Evolutionary conservation across 768 basidiomycete species (phyloP).

Genomic region (Tylopilus balloui): DNA sequence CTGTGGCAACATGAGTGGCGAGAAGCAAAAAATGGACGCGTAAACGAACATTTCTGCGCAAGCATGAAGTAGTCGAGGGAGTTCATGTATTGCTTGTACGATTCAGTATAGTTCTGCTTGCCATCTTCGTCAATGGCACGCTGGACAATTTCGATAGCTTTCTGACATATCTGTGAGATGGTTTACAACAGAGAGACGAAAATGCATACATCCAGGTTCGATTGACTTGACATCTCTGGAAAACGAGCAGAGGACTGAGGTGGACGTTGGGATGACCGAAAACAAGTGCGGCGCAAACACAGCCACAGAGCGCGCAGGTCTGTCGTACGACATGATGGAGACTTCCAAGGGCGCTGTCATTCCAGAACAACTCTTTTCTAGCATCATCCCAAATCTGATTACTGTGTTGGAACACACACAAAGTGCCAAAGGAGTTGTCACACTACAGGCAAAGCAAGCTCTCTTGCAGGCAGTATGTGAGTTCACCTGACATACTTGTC

Average conservation of each 20-base stretch:
- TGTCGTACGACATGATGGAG: slow-evolving; percentile 8
- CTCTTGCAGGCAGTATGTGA: slow-evolving; percentile 58
- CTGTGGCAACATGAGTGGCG: slow-evolving; percentile 15
- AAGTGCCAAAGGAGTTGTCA: slow-evolving; percentile 48
- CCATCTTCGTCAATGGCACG: slow-evolving; percentile 89
- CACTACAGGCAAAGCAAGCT: slow-evolving; percentile 58
- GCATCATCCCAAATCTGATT: slow-evolving; percentile 56
- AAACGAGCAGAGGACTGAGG: not conserved
- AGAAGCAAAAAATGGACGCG: not conserved
- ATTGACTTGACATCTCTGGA: slow-evolving; percentile 38
- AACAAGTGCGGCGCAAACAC: slow-evolving; percentile 1
- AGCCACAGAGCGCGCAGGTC: slow-evolving; percentile 13
- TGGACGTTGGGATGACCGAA: not conserved
- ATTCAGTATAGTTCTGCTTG: slow-evolving; percentile 90
- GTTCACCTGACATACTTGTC: not conserved
- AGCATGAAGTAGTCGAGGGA: slow-evolving; percentile 98
- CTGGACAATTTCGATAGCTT: slow-evolving; percentile 89
- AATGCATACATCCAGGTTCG: slow-evolving; percentile 45
- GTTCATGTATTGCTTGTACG: slow-evolving; percentile 94
- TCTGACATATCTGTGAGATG: slow-evolving; percentile 37
- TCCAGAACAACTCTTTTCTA: slow-evolving; percentile 49
- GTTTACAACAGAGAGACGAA: not conserved
- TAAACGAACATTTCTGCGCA: slow-evolving; percentile 74
- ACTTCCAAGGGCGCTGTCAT: slow-evolving; percentile 17
- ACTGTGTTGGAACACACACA: slow-evolving; percentile 58